Conservation (phyloP, 2,329 filamentous ascomycete genomes). For the Paradendryphiella salina region DNA sequence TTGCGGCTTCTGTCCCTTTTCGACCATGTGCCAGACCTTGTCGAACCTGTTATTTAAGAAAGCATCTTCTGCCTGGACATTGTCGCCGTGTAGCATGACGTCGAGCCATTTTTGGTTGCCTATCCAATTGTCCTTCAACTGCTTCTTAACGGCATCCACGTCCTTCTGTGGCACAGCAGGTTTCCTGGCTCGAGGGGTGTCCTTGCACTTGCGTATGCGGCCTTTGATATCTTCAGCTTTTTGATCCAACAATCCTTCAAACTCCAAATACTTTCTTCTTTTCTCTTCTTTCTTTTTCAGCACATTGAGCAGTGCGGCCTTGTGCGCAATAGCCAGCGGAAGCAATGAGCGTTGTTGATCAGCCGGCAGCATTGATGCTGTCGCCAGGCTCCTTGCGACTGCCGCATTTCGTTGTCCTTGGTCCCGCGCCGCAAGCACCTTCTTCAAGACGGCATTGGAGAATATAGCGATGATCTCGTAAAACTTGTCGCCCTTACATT, state of each 20-base stretch:
- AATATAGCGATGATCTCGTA: constrained; percentile 85
- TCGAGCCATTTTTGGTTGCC: constrained; percentile 76
- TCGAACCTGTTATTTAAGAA: constrained; percentile 71
- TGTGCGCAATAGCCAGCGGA: constrained; percentile 73
- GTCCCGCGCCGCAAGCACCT: constrained; percentile 59
- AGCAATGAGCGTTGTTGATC: constrained; percentile 53
- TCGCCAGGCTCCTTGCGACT: constrained; percentile 57
- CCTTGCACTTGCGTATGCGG: constrained; percentile 53
- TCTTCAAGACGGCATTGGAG: constrained; percentile 80
- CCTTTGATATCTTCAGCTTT: constrained; percentile 64
- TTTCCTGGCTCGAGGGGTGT: constrained; percentile 28
- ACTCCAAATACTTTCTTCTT: constrained; percentile 62
- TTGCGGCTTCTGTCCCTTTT: constrained; percentile 61
- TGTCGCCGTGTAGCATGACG: constrained; percentile 69
- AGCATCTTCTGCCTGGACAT: constrained; percentile 59
- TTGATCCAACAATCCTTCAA: constrained; percentile 64
- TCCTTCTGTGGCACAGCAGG: constrained; percentile 40
- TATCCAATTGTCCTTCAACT: constrained; percentile 74
- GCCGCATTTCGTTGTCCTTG: constrained; percentile 38
- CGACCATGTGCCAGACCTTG: constrained; percentile 69
- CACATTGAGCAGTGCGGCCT: constrained; percentile 63
- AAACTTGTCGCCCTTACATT: constrained; percentile 89
- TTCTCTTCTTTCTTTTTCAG: constrained; percentile 64
- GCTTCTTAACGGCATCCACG: constrained; percentile 56
- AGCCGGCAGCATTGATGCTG: constrained; percentile 44